A percentile compares a stretch with the other conserved stretches of the same genome.
Conservation (phyloP, 2,329 filamentous ascomycete species). For the Scytalidium sp. region DNA sequence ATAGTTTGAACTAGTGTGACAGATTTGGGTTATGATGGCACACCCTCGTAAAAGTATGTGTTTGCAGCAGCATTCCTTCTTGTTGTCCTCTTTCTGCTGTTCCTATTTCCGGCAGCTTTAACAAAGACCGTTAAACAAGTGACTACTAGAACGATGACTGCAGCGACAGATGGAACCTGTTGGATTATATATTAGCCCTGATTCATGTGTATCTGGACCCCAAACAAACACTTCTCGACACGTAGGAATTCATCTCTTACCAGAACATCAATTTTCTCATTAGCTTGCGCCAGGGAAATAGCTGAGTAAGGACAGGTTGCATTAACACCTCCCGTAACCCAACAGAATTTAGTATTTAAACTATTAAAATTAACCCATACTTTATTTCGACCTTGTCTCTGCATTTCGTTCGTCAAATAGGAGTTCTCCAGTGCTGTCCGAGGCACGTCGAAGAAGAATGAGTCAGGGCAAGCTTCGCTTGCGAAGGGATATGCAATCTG, state of each 20-base stretch:
- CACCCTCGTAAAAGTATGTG: conserved; percentile 67
- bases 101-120: conserved; percentile 61
- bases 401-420: conserved; percentile 41
- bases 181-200: not conserved
- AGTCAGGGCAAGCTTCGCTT: conserved; percentile 42
- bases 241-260: conserved; percentile 11
- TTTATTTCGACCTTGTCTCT: conserved; percentile 21
- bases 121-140: conserved; percentile 58
- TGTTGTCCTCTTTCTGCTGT: conserved; percentile 48
- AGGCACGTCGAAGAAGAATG: conserved; percentile 52
- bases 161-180: conserved; percentile 59
- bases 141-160: conserved; percentile 59
- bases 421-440: conserved; percentile 61
- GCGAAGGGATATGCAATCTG: conserved; percentile 40
- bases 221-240: too few relatives aligned
- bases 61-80: conserved; percentile 36
- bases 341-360: conserved; percentile 53
- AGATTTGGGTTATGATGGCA: conserved; percentile 42
- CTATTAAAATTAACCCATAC: conserved; percentile 62
- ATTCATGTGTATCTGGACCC: too few relatives aligned
- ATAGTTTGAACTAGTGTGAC: too few relatives aligned
- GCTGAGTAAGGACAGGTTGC: conserved; percentile 55
- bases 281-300: conserved; percentile 31
- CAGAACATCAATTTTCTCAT: conserved; percentile 42
- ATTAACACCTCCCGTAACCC: conserved; percentile 54